Percentiles rank a stretch among this genome's conserved stretches.
These are phyloP conservation scores for Scheffersomyces amazonensis DNA, from an alignment of 805 yeast species.

Conservation along the genomic window DNA sequence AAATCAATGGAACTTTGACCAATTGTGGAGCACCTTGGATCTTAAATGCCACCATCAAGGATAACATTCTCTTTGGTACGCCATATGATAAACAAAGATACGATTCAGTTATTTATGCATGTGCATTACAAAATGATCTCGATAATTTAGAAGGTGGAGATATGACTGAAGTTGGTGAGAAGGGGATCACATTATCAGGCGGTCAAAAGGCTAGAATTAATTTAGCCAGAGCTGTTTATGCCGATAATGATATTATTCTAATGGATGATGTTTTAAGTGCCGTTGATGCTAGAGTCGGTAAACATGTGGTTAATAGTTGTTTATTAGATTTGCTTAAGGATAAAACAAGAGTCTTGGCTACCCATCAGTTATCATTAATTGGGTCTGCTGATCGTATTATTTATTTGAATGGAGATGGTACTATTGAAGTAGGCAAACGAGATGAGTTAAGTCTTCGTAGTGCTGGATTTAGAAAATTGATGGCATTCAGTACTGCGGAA, in stretches of 20 bases:
- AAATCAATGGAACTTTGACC: conserved; percentile 50
- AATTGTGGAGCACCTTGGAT: conserved; percentile 77
- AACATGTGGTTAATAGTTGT: conserved; percentile 70
- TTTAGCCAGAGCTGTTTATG: conserved; percentile 77
- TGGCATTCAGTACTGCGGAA: conserved; percentile 31
- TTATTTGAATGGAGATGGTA: conserved; percentile 64
- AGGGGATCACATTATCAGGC: conserved; percentile 84
- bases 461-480: conserved; percentile 33
- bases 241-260: conserved; percentile 61
- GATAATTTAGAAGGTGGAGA: conserved; percentile 72
- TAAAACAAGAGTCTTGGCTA: conserved; percentile 73
- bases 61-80: conserved; percentile 68
- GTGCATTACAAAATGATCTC: conserved; percentile 67
- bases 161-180: conserved; percentile 76
- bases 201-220: conserved; percentile 85
- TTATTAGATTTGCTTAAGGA: conserved; percentile 53
- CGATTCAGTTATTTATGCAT: conserved; percentile 53
- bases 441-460: conserved; percentile 46
- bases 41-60: conserved; percentile 74
- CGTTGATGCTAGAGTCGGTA: conserved; percentile 86
- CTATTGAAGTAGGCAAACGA: conserved; percentile 58
- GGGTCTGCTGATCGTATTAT: conserved; percentile 70
- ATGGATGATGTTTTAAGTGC: conserved; percentile 82
- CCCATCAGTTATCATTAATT: conserved; percentile 77
- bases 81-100: conserved; percentile 52